Evolutionary conservation across 2,329 filamentous ascomycete species (phyloP).

Genomic region (Periconia sp.): DNA sequence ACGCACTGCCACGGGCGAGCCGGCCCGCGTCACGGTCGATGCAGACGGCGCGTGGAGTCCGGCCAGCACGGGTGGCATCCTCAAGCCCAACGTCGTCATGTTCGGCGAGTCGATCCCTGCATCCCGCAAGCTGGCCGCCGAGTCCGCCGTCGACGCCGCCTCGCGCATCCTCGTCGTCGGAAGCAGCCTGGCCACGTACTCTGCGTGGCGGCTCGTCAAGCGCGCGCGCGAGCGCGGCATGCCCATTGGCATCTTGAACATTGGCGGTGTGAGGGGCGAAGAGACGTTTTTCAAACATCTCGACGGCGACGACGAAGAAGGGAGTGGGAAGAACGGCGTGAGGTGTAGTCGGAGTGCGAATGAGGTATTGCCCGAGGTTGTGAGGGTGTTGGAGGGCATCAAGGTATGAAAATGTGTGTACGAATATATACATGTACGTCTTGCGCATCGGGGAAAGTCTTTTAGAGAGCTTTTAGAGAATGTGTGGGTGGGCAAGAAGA

Average conservation of each 20-base stretch:
- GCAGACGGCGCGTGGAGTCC: slow-evolving; percentile 76
- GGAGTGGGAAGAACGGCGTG: slow-evolving; percentile 45
- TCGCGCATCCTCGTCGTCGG: slow-evolving; percentile 80
- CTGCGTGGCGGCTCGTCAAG: slow-evolving; percentile 88
- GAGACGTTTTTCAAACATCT: slow-evolving; percentile 77
- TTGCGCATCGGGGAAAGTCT: too few species aligned
- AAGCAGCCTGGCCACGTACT: slow-evolving; percentile 92
- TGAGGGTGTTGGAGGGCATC: slow-evolving; percentile 29
- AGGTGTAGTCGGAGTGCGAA: slow-evolving; percentile 50
- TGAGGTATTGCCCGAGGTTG: slow-evolving; percentile 40
- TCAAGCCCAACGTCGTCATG: slow-evolving; percentile 95
- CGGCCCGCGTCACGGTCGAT: slow-evolving; percentile 71
- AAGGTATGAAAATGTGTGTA: slow-evolving; percentile 5
- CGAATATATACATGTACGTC: background rate
- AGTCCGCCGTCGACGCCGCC: slow-evolving; percentile 76
- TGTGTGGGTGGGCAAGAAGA: too few species aligned
- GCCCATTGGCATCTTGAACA: slow-evolving; percentile 85
- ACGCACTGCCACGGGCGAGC: slow-evolving; percentile 57
- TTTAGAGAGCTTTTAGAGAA: too few species aligned
- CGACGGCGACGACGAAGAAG: slow-evolving; percentile 58
- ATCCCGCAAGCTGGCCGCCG: slow-evolving; percentile 75
- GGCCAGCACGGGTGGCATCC: slow-evolving; percentile 67
- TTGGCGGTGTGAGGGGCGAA: slow-evolving; percentile 83
- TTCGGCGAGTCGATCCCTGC: slow-evolving; percentile 86
- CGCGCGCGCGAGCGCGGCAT: slow-evolving; percentile 80